Base-by-base conservation (phyloP, 2,329 filamentous ascomycete species). In the Fusarium sp. region DNA sequence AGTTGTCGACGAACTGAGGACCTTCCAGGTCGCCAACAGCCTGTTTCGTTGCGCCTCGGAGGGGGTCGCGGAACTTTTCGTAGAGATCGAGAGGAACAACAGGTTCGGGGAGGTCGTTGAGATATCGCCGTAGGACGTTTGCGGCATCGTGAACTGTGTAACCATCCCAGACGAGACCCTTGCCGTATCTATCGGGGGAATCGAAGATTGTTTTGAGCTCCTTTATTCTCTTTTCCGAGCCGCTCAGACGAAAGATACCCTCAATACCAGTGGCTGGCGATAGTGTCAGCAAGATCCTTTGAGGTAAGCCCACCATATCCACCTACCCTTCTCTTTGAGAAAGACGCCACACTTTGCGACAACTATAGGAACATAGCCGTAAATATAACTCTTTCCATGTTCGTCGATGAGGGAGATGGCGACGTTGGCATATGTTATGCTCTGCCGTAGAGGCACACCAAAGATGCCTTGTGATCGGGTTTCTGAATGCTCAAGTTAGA, bases 121-220 rank as follows among this genome's bases (percentile, higher is more conserved):
- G 91, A 82, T 99, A 99, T 77, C 97, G 91, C 72, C 97, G 92
- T 52, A 99, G 89, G 70, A 99, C 96, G 80, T 98, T 99, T 79
- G 97, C 95, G 30, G 97, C 97, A 88, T 99, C 97, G 83, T 99
- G 97, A 47, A 99, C 97, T 1, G 97, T 99, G 82, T 98, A 99
- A 56, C 97, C 97, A 56, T 95, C 93, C 97, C 97, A 99, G 78
- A 98, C 94, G 30, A 99, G 88, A 17, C 97, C 97, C 84, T 99
- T 99, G 64, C 97, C 97, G 82, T 98, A 99, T 78, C 95, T 90
- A 79, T 97, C 95, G 45, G 97, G 97, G 0, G 96, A 97, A 83
- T 98, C 94, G 83, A 99, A 99, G 4, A 95, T 90, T 32, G 89
- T 91, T 83, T 97, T 96, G 33, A 99, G 90, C 82, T 98, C 97